phyloP scores from a whole-genome alignment of 2,329 filamentous ascomycete genomes.

The Colletotrichum tropicale region DNA sequence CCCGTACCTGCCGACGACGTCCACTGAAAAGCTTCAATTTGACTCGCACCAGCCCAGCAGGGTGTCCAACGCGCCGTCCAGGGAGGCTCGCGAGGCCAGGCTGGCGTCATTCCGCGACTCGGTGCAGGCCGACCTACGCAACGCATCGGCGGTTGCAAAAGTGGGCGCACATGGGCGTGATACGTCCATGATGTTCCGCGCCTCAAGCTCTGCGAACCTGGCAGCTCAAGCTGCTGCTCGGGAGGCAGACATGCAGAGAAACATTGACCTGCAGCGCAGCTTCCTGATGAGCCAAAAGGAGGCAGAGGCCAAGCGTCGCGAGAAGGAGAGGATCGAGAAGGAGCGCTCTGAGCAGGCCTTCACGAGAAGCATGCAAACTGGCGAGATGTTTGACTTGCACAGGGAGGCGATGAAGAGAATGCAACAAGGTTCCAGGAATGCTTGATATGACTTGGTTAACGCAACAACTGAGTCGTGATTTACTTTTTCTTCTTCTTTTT shows the following conservation, averaged over 20 bases:
- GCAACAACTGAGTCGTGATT: not conserved
- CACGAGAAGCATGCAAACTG: slow-evolving; percentile 77
- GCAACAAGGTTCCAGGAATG: slow-evolving; percentile 58
- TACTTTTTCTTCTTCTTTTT: not conserved
- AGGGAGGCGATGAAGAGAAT: slow-evolving; percentile 80
- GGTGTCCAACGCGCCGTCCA: slow-evolving; percentile 43
- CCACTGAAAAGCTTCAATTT: slow-evolving; percentile 43
- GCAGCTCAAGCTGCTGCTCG: slow-evolving; percentile 29
- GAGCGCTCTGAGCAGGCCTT: slow-evolving; percentile 67
- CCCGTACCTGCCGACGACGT: not conserved
- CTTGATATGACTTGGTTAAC: not conserved
- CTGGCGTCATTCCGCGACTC: slow-evolving; percentile 72
- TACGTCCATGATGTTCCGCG: slow-evolving; percentile 34
- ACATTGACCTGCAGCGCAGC: slow-evolving; percentile 59
- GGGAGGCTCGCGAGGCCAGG: slow-evolving; percentile 57
- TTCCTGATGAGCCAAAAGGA: slow-evolving; percentile 66
- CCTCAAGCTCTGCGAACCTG: slow-evolving; percentile 30
- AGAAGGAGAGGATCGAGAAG: slow-evolving; percentile 61
- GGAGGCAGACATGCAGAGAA: slow-evolving; percentile 47
- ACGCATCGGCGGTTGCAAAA: slow-evolving; percentile 38
- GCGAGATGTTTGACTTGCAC: slow-evolving; percentile 77
- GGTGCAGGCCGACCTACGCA: slow-evolving; percentile 65
- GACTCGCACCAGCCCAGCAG: slow-evolving; percentile 62
- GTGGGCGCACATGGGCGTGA: slow-evolving; percentile 36
- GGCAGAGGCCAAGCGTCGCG: slow-evolving; percentile 63